These are phyloP conservation scores for Kodamaea plutei DNA, from an alignment of 1,139 yeast species.

Conservation along the genomic window DNA sequence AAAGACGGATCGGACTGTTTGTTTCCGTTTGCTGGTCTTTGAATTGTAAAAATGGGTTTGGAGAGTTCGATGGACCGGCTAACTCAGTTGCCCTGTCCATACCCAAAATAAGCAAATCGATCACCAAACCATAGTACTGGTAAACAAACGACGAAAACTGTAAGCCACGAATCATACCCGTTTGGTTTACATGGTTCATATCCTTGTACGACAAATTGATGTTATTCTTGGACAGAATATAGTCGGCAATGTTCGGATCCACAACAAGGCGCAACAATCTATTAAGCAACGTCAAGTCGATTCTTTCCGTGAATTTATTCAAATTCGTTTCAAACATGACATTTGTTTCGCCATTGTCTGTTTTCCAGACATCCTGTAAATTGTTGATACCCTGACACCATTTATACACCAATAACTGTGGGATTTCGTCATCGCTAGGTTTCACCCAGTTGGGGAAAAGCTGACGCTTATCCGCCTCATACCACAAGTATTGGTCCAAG, in stretches of 20 bases:
- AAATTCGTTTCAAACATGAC: constrained; percentile 81
- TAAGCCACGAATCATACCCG: constrained; percentile 82
- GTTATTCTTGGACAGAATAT: constrained; percentile 89
- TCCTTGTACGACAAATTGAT: constrained; percentile 82
- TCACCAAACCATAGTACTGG: constrained; percentile 84
- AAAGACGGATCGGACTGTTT: constrained; percentile 69
- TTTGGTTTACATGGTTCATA: constrained; percentile 89
- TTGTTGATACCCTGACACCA: constrained; percentile 96
- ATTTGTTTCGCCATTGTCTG: constrained; percentile 66
- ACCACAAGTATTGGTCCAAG: constrained; percentile 93
- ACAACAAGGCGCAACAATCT: constrained; percentile 74
- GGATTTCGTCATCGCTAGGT: constrained; percentile 91
- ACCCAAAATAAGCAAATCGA: constrained; percentile 81
- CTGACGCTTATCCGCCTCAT: constrained; percentile 83
- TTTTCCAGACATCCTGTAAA: constrained; percentile 73
- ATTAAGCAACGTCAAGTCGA: constrained; percentile 83
- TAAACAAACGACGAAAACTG: constrained; percentile 87
- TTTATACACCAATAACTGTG: constrained; percentile 86
- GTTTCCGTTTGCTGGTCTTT: constrained; percentile 55
- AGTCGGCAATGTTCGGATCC: constrained; percentile 92
- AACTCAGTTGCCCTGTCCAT: constrained; percentile 81
- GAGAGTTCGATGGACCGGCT: constrained; percentile 73
- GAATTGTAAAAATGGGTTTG: constrained; percentile 77
- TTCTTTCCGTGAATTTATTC: constrained; percentile 71
- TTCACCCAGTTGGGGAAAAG: constrained; percentile 95